Base-by-base conservation (phyloP, 1,284 basidiomycete species). In the Cryptococcus sp. region DNA sequence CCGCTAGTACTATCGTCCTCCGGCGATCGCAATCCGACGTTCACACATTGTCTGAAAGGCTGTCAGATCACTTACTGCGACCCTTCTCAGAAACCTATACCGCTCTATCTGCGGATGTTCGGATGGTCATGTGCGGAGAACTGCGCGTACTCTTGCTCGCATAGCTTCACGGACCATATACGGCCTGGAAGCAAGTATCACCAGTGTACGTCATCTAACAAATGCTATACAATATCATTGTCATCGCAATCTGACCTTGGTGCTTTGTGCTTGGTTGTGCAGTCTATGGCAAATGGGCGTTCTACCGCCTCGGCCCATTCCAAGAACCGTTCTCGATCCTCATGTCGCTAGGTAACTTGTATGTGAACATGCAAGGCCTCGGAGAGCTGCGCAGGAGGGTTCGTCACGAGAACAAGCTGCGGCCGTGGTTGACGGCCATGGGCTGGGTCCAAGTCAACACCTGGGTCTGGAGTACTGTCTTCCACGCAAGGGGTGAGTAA, bases 241-340 rank as follows among this genome's bases (percentile, higher is more conserved):
- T n/a, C 5, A 20, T 25, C 13, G 35, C 16, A 48, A 4, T 22
- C 15, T 23, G 11, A 27, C 4, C 5, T 22, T 6, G 45, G 22
- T 25, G 15, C n/a, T n/a, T n/a, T 25, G 25, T 3, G 25, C 30
- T 35, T 8, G 30, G 5, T 27, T 7, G 22, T 38, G 3, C 52
- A 72, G 70, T 90, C 77, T 86, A 93, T 70, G 96, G 96, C 23
- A 99, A 99, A 81, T 99, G 95, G 94, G 91, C 93, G 0, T 97
- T 97, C 77, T 88, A 87, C 84, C 83, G 93, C 42, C 79, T 90
- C 22, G 78, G 83, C 5, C 92, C 92, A 25, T 88, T 92, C 78
- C 96, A 99, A 77, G 96, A 99, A 77, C 94, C 95, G 4, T 86
- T 93, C 15, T 91, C 91, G 13, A 93, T 97, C 54, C 75, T 87